phyloP scores from a whole-genome alignment of 208 protist genomes.

The Phytomonas sp. region DNA sequence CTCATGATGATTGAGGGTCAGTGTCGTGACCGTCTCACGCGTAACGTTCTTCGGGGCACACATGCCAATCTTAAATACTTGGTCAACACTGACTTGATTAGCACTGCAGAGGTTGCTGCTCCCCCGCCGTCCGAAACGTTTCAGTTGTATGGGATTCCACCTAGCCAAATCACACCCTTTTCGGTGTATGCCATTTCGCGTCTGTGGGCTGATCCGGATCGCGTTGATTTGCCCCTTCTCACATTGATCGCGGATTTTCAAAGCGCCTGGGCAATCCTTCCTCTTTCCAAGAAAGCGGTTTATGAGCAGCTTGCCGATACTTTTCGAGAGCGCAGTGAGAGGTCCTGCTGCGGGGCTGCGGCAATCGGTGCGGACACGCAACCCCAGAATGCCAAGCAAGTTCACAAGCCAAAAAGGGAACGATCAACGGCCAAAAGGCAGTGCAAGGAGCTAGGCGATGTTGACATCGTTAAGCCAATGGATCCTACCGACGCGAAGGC shows the following conservation, averaged over 20 bases:
- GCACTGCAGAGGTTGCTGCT: constrained; percentile 23
- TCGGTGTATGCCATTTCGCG: constrained; percentile 65
- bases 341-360: neutral
- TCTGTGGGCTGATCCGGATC: constrained; percentile 36
- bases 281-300: constrained; percentile 34
- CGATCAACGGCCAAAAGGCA: neutral
- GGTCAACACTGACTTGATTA: constrained; percentile 55
- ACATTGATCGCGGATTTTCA: constrained; percentile 61
- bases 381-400: neutral
- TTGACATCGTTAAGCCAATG: neutral
- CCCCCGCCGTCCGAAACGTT: constrained; percentile 34
- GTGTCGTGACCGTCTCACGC: constrained; percentile 39
- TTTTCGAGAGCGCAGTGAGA: constrained; percentile 18
- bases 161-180: constrained; percentile 48
- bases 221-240: constrained; percentile 25
- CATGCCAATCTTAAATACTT: constrained; percentile 45
- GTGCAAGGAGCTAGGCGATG: neutral
- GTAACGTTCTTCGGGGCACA: constrained; percentile 46
- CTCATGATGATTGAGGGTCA: constrained; percentile 76
- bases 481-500: neutral
- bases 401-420: neutral
- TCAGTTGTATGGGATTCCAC: constrained; percentile 32
- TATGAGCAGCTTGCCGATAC: constrained; percentile 39
- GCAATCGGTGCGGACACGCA: neutral
- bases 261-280: constrained; percentile 56